Base-by-base conservation (phyloP, 2,329 filamentous ascomycete genomes). In the Gnomoniopsis sp. region DNA sequence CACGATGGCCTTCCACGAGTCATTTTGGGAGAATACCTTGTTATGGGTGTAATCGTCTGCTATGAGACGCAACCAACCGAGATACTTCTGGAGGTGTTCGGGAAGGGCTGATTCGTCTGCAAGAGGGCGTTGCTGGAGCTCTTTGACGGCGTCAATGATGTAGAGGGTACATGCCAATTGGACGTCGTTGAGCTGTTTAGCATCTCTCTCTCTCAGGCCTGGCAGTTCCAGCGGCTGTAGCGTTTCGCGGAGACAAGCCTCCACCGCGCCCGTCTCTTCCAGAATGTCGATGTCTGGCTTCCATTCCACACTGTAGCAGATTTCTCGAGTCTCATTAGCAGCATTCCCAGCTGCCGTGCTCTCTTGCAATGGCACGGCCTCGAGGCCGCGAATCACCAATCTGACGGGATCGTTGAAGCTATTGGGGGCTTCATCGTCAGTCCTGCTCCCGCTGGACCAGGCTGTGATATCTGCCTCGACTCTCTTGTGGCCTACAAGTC, bases 391-490 rank as follows among this genome's bases (percentile, higher is more conserved):
- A 43, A 58, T 46, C 4, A 54, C 50, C 17, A 58, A 22, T 17
- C 50, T 53, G 17, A 49, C 56, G 6, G 50, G 50, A 1, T 30
- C 26, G 26, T 30, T 30, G 26, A 8, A 30, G 26, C 8, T 30
- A 8, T 12, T 58, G n/a, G 8, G 33, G 10, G 49, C 43, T 15
- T 7, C 55, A 6, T 43, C 33, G 44, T 54, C 26, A 14, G 50
- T 53, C 50, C 56, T 48, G 26, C 26, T 30, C 8, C 8, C 8
- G 26, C 26, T 8, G 8, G 26, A 30, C 56, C 56, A 58, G 50
- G 56, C 56, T 8, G 56, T 58, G 56, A 58, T 58, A 34, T 58
- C 56, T 3, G 56, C 56, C 56, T 58, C 56, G 44, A 53, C 56
- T 44, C 44, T 33, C 56, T 58, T 58, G 50, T 58, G 56, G 50